These are phyloP conservation scores for Verticillium nonalfalfae DNA, from an alignment of 2,329 filamentous ascomycete species.

Conservation along the genomic window DNA sequence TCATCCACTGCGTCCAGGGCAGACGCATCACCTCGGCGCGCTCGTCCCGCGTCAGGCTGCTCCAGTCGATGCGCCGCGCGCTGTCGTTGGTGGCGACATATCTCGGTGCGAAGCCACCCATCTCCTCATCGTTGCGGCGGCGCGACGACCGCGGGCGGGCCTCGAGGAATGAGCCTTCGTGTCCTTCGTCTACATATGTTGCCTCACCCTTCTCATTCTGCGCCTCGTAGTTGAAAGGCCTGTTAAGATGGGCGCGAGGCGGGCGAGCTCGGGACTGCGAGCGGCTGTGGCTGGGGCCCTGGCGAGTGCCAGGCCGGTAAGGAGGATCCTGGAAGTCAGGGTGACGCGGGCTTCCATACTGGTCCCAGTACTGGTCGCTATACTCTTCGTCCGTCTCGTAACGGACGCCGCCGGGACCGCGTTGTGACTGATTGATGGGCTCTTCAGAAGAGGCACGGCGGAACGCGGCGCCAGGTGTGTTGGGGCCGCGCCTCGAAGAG, in stretches of 20 bases:
- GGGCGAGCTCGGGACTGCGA: conserved; percentile 4
- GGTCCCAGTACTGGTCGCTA: conserved; percentile 9
- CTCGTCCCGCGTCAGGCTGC: conserved; percentile 28
- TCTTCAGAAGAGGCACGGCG: neutral
- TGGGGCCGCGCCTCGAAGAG: neutral
- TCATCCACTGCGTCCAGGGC: conserved; percentile 39
- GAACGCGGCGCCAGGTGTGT: neutral
- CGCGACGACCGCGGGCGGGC: conserved; percentile 5
- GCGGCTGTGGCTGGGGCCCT: conserved; percentile 4
- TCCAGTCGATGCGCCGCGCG: conserved; percentile 26
- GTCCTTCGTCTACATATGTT: conserved; percentile 6
- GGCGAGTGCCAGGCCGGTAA: neutral
- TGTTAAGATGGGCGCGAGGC: conserved; percentile 10
- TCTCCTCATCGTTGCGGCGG: conserved; percentile 8
- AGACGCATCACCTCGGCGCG: conserved; percentile 35
- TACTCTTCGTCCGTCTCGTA: conserved; percentile 7
- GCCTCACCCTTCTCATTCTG: conserved; percentile 6
- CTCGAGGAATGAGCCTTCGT: conserved; percentile 8
- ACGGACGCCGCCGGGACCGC: neutral
- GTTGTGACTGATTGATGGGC: neutral
- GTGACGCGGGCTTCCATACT: neutral
- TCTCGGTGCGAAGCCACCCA: neutral
- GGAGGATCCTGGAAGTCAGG: conserved; percentile 4
- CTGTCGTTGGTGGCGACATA: conserved; percentile 6
- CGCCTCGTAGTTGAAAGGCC: conserved; percentile 6